Base-by-base conservation (phyloP, 2,329 filamentous ascomycete genomes). In the Trichoderma sp. region DNA sequence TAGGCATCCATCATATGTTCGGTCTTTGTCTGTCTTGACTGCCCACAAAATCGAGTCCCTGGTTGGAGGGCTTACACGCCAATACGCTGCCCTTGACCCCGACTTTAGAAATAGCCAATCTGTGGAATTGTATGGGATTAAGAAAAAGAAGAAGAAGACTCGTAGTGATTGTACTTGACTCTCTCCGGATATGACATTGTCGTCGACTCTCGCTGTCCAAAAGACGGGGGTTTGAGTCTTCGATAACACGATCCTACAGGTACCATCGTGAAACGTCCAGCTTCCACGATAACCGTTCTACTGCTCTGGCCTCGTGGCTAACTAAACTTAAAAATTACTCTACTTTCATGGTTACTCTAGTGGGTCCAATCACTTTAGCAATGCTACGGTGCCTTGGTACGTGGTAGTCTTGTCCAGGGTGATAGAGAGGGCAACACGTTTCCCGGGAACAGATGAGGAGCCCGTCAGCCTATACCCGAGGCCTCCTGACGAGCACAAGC, bases 241-340 rank as follows among this genome's bases (percentile, higher is more conserved):
- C 5, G 11, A 53, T 24, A 53, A 53, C 47, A 53, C n/a, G 11
- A 5, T 24, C 21, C n/a, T 53, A 24, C 4, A 6, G 39, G 39
- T n/a, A 43, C 39, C 39, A 47, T 68, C 26, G 7, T 32, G 34
- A 21, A 43, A 32, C 8, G 14, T 30, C 3, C 8, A 11, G n/a
- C 7, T 30, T 43, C 64, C 9, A 28, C 15, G 21, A 32, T 32
- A 7, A 8, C 26, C 28, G 11, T 21, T 11, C 47, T 56, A 56
- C 21, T 39, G 28, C 32, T 18, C 12, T 26, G 11, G 47, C 47
- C 30, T 18, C 24, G 18, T 18, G 18, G 34, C 14, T 24, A 32
- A 30, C 53, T 68, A 58, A 60, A 58, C 65, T 68, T 68, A 68
- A 68, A 58, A 58, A 30, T 43, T 60, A 68, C 65, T 68, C 65